Evolutionary conservation across 306 rosid genomes (phyloP), one percentile per base, ranked within the genome.

Genomic region (Elaeagnus macrophylla): DNA sequence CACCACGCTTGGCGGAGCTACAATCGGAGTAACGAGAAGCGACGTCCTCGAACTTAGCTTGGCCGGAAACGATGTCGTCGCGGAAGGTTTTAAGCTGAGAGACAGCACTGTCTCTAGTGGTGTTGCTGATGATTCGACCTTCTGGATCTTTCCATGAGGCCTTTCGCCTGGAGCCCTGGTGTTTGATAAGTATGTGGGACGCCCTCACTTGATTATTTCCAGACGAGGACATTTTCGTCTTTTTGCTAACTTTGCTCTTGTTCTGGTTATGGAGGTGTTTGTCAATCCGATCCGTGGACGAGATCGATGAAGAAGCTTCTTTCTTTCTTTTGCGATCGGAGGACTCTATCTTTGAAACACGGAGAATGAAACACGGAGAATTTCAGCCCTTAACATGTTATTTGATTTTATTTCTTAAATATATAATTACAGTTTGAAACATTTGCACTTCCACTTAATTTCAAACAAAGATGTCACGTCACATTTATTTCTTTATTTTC

Each of bases 111-210:
- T 91, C 99, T 7, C 81, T 77, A n/a, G 87, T 84, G 37, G 96
- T 91, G 70, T 44, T 81, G 65, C 37, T 74, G 76, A 91, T 91
- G 53, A 84, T 65, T 7, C 65, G 75, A 8, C 99, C 99, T 45
- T 84, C 96, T 46, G 96, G 96, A 83, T 91, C 99, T 73, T 91
- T 91, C 99, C 99, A 91, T 5, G 99, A 91, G n/a, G 95, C 89
- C 72, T 81, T 81, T 46, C 99, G 70, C 55, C 99, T 73, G 12
- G 99, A 91, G 10, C 93, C 99, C 65, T 87, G 81, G 62, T 91
- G 95, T 77, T 91, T 91, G 60, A 91, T 81, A 70, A 91, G 72
- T 68, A 91, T 84, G 79, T 91, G 99, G 12, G 99, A 87, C 15
- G 99, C 99, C 78, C 89, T 82, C 56, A 91, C 89, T 71, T 91